phyloP scores from a whole-genome alignment of 495 filamentous ascomycete genomes.

The Penicillium steckii region DNA sequence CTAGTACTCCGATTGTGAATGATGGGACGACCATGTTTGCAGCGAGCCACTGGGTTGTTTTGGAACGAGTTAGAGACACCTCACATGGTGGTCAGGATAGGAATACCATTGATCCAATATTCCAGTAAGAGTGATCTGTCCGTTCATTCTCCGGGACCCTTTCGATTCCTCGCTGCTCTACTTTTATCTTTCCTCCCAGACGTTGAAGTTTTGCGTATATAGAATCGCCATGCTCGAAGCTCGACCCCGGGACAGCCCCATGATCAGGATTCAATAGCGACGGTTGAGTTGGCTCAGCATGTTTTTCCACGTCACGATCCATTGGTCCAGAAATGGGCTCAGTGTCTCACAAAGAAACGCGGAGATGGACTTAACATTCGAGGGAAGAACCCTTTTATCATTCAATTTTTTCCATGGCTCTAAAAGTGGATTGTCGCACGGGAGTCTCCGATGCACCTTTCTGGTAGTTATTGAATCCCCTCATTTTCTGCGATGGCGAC shows the following conservation, averaged over 20 bases:
- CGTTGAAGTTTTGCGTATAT: constrained; percentile 61
- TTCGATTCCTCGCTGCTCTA: constrained; percentile 36
- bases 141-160: constrained; percentile 46
- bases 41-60: constrained; percentile 12
- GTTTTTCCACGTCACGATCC: constrained; percentile 14
- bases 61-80: constrained; percentile 9
- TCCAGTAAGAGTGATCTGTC: constrained; percentile 44
- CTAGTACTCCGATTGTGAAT: constrained; percentile 57
- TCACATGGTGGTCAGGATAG: constrained; percentile 13
- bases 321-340: background rate
- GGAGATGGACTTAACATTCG: background rate
- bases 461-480: background rate
- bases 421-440: constrained; percentile 12
- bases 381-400: constrained; percentile 1
- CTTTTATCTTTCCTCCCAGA: constrained; percentile 15
- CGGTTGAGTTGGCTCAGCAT: constrained; percentile 5
- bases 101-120: constrained; percentile 32
- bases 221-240: constrained; percentile 53
- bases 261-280: constrained; percentile 36
- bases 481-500: no score
- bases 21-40: constrained; percentile 28
- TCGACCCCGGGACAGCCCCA: constrained; percentile 53
- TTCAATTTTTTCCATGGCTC: background rate
- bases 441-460: constrained; percentile 12
- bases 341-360: background rate